Conservation (phyloP, 345 rosid species). For the Crucihimalaya himalaica region DNA sequence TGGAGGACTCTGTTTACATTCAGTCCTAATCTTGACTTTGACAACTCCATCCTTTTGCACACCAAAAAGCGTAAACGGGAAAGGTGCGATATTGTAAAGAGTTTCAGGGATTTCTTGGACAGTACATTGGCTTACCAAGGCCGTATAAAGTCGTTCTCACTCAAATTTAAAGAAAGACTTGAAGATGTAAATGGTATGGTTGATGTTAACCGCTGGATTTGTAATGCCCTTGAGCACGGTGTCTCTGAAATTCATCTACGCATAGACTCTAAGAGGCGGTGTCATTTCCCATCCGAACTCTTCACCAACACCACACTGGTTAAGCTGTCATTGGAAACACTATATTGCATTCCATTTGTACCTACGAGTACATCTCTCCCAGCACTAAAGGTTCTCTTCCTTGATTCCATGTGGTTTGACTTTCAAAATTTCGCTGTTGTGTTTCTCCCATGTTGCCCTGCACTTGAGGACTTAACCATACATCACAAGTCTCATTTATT, state of each 20-base stretch:
- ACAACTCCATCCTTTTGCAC: no score
- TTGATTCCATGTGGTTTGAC: neutral
- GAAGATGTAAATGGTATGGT: neutral
- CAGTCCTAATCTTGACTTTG: neutral
- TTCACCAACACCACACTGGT: neutral
- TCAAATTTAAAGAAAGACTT: neutral
- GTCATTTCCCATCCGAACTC: neutral
- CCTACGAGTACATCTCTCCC: neutral
- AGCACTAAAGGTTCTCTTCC: neutral
- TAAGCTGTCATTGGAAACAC: neutral
- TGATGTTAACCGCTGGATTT: neutral
- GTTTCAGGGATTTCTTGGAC: neutral
- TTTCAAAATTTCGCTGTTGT: no score
- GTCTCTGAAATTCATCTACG: neutral
- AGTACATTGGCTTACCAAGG: no score
- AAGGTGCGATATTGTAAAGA: neutral
- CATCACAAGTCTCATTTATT: neutral
- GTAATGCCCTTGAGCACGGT: neutral
- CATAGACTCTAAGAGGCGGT: neutral
- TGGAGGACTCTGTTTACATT: conserved; percentile 11
- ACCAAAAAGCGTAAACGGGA: no score
- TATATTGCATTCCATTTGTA: neutral
- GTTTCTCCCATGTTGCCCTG: neutral
- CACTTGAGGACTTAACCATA: neutral
- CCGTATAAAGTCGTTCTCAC: neutral